Conservation (phyloP, 73 alveolate genomes). For the Tetrahymena elliotti region DNA sequence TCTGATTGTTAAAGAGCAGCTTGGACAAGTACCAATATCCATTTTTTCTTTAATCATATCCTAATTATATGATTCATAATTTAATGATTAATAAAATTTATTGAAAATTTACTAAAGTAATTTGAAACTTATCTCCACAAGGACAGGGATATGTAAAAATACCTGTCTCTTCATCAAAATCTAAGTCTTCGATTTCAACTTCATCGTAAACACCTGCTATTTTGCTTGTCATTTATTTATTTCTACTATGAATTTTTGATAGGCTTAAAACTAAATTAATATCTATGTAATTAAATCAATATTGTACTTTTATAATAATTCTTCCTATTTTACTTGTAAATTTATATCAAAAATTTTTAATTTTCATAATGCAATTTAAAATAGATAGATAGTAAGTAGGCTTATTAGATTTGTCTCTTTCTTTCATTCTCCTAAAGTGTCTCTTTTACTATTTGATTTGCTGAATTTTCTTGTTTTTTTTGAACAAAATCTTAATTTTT, state of each 20-base stretch:
- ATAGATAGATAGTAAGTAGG: neutral
- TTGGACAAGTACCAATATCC: conserved; percentile 78
- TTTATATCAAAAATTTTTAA: neutral
- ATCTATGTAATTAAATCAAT: neutral
- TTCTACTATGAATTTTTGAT: neutral
- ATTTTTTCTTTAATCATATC: conserved; percentile 39
- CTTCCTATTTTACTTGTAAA: neutral
- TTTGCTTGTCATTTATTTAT: neutral
- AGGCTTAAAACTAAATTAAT: too few relatives aligned
- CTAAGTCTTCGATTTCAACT: conserved; percentile 79
- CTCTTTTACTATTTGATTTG: neutral
- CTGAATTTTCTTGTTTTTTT: neutral
- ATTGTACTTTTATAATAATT: too few relatives aligned
- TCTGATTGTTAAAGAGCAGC: conserved; percentile 67
- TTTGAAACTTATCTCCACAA: conserved; percentile 82
- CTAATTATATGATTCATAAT: neutral
- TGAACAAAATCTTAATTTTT: neutral
- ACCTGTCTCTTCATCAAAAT: conserved; percentile 54
- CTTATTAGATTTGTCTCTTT: neutral
- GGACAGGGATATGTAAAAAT: conserved; percentile 84
- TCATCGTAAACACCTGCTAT: conserved; percentile 61
- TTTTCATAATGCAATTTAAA: neutral
- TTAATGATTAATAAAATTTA: neutral
- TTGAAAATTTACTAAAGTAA: conserved; percentile 44
- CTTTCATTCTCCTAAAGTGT: neutral